phyloP scores from a whole-genome alignment of 306 rosid genomes.

The Bauhinia variegata region DNA sequence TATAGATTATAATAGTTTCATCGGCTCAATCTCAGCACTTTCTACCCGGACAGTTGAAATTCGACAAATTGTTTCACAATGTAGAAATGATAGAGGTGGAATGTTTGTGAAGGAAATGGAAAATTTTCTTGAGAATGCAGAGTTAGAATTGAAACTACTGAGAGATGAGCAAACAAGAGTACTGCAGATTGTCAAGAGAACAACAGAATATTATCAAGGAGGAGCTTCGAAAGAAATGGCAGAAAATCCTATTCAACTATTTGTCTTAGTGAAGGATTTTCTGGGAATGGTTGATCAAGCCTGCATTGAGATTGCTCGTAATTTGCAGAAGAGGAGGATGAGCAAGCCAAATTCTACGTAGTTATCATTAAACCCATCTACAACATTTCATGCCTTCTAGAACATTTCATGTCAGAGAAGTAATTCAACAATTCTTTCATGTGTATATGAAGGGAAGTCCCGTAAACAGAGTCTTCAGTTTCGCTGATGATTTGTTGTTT shows the following conservation, averaged over 20 bases:
- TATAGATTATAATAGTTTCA: constrained; percentile 59
- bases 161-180: constrained; percentile 60
- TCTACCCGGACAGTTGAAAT: constrained; percentile 47
- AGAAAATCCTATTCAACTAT: constrained; percentile 66
- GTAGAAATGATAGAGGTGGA: constrained; percentile 53
- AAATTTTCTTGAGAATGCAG: constrained; percentile 62
- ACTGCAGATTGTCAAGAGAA: constrained; percentile 65
- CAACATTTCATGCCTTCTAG: constrained; percentile 44
- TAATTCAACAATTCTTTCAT: constrained; percentile 42
- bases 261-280: constrained; percentile 81
- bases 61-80: constrained; percentile 42
- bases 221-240: constrained; percentile 64
- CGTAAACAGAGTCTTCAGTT: not conserved
- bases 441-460: constrained; percentile 1
- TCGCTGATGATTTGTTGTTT: constrained; percentile 4
- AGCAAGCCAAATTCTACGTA: constrained; percentile 38
- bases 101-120: constrained; percentile 73
- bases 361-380: constrained; percentile 33
- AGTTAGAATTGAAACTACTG: constrained; percentile 56
- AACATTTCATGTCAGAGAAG: constrained; percentile 52
- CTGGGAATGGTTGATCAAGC: constrained; percentile 86
- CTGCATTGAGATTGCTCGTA: constrained; percentile 76
- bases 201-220: constrained; percentile 74
- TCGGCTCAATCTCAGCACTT: constrained; percentile 52
- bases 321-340: constrained; percentile 61